Base-by-base conservation (phyloP, 257 asterid species). In the Fraxinus excelsior region DNA sequence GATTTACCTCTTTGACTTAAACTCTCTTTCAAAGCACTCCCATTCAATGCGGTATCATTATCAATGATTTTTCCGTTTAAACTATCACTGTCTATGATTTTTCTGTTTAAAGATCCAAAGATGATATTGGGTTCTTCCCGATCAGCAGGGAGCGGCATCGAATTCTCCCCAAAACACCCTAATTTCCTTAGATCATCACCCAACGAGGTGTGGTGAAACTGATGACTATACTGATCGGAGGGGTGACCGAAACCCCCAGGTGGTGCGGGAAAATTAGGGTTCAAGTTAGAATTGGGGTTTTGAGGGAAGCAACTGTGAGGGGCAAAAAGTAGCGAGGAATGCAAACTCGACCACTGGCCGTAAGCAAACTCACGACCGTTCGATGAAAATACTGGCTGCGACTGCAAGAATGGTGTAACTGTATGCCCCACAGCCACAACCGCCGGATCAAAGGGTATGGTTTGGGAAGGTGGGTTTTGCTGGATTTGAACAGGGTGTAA, bases 401-500 rank as follows among this genome's bases (percentile, higher is more conserved):
- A 86, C 18, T 65, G 75, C 21, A 86, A 75, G 4, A 74, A 72
- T 67, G 86, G 35, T 16, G 82, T 83, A 32, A 86, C 23, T 4
- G 88, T 38, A 76, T 93, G 93, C 0, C 97, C 96, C 9, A 89
- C 86, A n/a, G 94, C 90, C 13, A 97, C 97, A 37, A 94, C 94
- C 69, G 97, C 97, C 16, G 98, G 98, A 80, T 94, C 97, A 74
- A 80, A 87, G 0, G 90, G 26, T 69, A 87, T 84, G n/a, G 76
- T 68, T 35, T 81, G 94, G n/a, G 84, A 37, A 10, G 81, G 76
- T 14, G 73, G 81, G 80, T 71, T 83, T 8, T 75, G 82, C 5
- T 4, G 79, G 76, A 7, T 81, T 34, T 35, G 74, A 31, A 80
- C 46, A 72, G 8, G 60, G 12, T 21, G 38, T 79, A 78, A 78